Percentiles rank a stretch among this genome's conserved stretches.
Conservation (phyloP, 2,329 filamentous ascomycete genomes). For the Aspergillus uvarum region DNA sequence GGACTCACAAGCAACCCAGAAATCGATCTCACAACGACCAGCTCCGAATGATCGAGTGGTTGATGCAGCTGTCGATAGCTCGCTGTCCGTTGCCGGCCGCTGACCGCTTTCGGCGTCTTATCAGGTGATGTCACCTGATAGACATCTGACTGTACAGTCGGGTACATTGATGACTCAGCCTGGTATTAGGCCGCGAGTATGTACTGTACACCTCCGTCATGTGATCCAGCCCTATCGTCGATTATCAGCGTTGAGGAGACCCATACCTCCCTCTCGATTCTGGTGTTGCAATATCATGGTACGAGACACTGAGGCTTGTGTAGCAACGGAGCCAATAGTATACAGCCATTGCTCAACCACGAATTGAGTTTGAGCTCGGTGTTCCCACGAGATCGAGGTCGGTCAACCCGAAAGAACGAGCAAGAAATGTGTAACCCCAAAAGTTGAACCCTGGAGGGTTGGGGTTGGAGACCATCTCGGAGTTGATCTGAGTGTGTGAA, state of each 20-base stretch:
- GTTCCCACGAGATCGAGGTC: not conserved
- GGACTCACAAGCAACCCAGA: not conserved
- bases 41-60: not conserved
- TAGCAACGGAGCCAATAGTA: not conserved
- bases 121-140: constrained; percentile 16
- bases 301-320: not conserved
- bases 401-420: not conserved
- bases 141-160: not conserved
- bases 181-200: not conserved
- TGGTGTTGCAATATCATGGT: not conserved
- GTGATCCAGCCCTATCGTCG: constrained; percentile 19
- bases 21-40: not conserved
- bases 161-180: constrained; percentile 1
- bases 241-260: not conserved
- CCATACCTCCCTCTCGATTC: not conserved
- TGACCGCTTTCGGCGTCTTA: constrained; percentile 10
- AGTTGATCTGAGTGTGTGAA: not conserved
- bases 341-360: not conserved
- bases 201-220: not conserved
- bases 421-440: not conserved
- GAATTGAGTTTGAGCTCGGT: not conserved
- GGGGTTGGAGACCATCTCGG: not conserved
- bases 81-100: constrained; percentile 4
- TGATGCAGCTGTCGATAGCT: constrained; percentile 1
- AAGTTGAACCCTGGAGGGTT: not conserved